Base-by-base conservation (phyloP, 495 filamentous ascomycete genomes). In the Alectoria sarmentosa region DNA sequence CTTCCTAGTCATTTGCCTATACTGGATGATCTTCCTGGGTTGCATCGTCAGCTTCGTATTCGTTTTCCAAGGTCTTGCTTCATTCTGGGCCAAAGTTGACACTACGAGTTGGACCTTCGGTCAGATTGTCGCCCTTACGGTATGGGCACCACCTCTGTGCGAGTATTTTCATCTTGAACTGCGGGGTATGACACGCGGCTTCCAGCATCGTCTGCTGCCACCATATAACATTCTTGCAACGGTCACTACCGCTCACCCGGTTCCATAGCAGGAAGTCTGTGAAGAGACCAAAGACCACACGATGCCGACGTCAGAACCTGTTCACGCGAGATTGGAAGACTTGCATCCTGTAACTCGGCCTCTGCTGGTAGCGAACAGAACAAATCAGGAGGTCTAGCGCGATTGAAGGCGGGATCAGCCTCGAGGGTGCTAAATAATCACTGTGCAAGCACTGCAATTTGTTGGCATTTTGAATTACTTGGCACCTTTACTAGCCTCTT, bases 111-210 rank as follows among this genome's bases (percentile, higher is more conserved):
- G 69, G 69, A 70, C 62, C 55, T 70, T 70, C 38, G 69, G 69
- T 21, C 69, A 70, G 48, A 38, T 70, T 14, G 56, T 68, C 23
- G 69, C 66, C 21, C 60, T 70, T 28, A 64, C 66, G 7, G 69
- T 70, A 14, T 70, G 69, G 69, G 54, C 61, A 21, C 63, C 57
- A 36, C 63, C 64, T 17, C 32, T 68, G 23, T 56, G 38, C 41
- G 69, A 70, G 55, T 70, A 66, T 37, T 48, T 70, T 15, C 64
- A 68, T 59, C 49, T 70, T 7, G 66, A 68, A 36, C 17, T 70
- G 36, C 63, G 62, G 63, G 67, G 67, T 28, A 67, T 69, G 58
- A 60, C 36, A 54, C 60, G 65, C 39, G 67, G 62, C 41, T 67
- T 69, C 61, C 61, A 69, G 32, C 65, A 69, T 56, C 39, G 60